Evolutionary conservation across 129 eudicot genomes (phyloP), one percentile per base, ranked within the genome.

Genomic region (Calendula officinalis): DNA sequence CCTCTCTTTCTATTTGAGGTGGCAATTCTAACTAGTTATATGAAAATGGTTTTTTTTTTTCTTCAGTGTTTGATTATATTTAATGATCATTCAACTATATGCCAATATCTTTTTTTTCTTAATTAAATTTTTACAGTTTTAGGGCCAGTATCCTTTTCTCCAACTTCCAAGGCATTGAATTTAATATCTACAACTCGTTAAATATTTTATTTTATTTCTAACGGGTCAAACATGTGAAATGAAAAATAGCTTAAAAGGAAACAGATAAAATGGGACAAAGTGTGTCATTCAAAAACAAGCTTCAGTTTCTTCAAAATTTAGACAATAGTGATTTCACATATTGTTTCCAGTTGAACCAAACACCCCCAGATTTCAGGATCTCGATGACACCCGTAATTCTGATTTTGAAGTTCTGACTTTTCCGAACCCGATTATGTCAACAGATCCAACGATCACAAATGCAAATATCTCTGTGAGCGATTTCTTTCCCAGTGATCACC

Each of bases 401-500:
- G 84, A 92, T 37, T 7, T 74, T 32, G 94, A 91, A 64, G 62
- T 38, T 65, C 94, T 5, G 95, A 84, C 59, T 72, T 74, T 60
- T 70, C 92, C 16, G 94, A 91, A 58, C 68, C 76, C 5, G 87
- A 87, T 38, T 60, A 84, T 4, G 68, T 60, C 34, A 86, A 56
- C 70, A 76, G 71, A 44, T 49, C 83, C 4, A 79, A 83, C 7
- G 68, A 65, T 56, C 73, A 66, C 52, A 83, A 71, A 70, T 92
- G 96, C 65, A 86, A n/a, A n/a, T n/a, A 85, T 15, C 56, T 92
- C 10, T 92, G 98, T 56, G 98, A 85, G 46, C 73, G 96, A 72
- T 73, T 74, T 69, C 96, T 92, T 32, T 85, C 95, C 11, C 96
- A 88, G 16, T 81, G 95, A 65, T 92, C 98, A 5, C 98, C 98